phyloP scores from a whole-genome alignment of 208 protist species.

The Trypanosoma grayi region DNA sequence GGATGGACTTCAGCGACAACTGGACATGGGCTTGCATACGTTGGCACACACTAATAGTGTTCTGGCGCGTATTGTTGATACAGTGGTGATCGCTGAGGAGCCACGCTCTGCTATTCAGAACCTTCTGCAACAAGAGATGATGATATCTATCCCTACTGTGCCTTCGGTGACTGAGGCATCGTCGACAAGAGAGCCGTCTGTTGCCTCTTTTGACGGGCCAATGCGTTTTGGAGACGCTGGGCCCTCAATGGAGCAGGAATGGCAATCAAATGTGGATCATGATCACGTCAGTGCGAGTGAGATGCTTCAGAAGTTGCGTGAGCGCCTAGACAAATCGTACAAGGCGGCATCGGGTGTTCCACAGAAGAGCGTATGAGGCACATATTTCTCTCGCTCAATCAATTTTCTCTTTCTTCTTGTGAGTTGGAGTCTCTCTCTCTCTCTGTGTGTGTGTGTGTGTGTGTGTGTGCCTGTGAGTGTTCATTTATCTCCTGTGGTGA shows the following conservation, averaged over 20 bases:
- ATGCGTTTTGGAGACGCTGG: neutral
- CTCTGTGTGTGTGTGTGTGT: neutral
- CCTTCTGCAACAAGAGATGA: slow-evolving; percentile 1
- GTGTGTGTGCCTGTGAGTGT: neutral
- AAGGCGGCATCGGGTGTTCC: neutral
- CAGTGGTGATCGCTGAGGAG: slow-evolving; percentile 19
- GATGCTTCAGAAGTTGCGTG: slow-evolving; percentile 15
- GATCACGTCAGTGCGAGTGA: neutral
- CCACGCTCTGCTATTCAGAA: slow-evolving; percentile 13
- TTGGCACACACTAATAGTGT: slow-evolving; percentile 32
- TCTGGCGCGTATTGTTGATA: slow-evolving; percentile 25
- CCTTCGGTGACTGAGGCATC: neutral
- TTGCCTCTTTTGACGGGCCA: neutral
- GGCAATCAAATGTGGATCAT: neutral
- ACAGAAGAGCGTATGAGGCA: neutral
- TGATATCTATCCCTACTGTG: neutral
- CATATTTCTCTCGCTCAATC: neutral
- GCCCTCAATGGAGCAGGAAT: neutral
- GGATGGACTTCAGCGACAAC: slow-evolving; percentile 15
- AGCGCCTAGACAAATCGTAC: slow-evolving; percentile 18
- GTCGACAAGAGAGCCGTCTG: neutral
- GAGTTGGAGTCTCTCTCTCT: neutral
- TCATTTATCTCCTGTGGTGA: too few species aligned
- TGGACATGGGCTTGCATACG: slow-evolving; percentile 27
- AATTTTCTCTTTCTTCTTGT: neutral